Evolutionary conservation across 768 basidiomycete genomes (phyloP).

Genomic region (Leccinellum albellum): DNA sequence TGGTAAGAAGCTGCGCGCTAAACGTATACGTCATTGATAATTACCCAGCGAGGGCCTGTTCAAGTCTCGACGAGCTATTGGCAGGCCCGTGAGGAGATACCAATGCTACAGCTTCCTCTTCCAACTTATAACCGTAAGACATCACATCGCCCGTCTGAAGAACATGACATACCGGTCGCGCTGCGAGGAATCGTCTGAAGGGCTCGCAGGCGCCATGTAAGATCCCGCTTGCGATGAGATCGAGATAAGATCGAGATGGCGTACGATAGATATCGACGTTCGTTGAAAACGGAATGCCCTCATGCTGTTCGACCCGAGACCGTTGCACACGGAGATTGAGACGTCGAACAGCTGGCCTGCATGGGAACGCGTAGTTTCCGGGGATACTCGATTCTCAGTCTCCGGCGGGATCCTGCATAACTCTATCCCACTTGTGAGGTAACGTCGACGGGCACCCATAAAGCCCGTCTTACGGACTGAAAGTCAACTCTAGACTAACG

Average conservation of each 20-base stretch:
- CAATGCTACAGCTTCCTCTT: neutral
- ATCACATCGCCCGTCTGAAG: neutral
- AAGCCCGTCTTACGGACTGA: too few relatives aligned
- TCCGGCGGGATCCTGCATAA: neutral
- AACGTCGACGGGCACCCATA: too few relatives aligned
- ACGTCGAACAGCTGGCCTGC: neutral
- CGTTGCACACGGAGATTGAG: slow-evolving; percentile 11
- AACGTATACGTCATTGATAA: neutral
- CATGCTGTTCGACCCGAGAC: slow-evolving; percentile 6
- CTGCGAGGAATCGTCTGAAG: neutral
- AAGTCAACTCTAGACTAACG: too few relatives aligned
- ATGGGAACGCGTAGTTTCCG: neutral
- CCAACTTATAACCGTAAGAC: neutral
- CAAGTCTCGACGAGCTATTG: too few relatives aligned
- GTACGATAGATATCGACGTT: neutral
- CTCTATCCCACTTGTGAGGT: too few relatives aligned
- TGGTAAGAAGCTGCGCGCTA: neutral
- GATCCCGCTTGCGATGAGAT: slow-evolving; percentile 19
- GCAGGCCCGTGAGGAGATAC: neutral
- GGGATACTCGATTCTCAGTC: slow-evolving; percentile 1
- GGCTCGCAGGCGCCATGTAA: slow-evolving; percentile 17
- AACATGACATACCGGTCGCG: neutral
- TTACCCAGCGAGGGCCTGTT: too few relatives aligned
- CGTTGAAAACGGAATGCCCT: slow-evolving; percentile 1
- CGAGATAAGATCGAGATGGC: neutral